phyloP scores from a whole-genome alignment of 495 filamentous ascomycete species.

The Durotheca rogersii region DNA sequence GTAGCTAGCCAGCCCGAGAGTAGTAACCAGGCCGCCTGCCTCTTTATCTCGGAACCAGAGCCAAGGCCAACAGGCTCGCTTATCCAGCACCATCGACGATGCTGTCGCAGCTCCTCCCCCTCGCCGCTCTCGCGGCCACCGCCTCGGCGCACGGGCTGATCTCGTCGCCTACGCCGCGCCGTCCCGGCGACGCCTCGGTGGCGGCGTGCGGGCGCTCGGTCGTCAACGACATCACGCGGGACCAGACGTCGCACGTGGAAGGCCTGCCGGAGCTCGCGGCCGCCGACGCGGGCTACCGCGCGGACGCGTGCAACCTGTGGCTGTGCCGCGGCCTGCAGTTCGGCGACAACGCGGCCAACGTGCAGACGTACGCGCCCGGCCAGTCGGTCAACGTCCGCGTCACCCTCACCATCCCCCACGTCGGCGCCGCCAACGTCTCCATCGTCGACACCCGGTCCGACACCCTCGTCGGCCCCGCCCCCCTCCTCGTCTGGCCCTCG shows the following conservation, averaged over 20 bases:
- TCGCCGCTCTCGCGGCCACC: conserved; percentile 53
- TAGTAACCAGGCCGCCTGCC: too few species aligned
- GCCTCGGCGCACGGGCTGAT: conserved; percentile 65
- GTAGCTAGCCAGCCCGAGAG: too few species aligned
- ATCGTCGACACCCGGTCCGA: conserved; percentile 65
- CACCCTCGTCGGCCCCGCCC: conserved; percentile 54
- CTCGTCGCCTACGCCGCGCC: conserved; percentile 56
- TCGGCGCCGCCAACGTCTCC: conserved; percentile 67
- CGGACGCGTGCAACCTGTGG: conserved; percentile 61
- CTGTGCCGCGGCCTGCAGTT: conserved; percentile 74
- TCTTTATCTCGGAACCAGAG: background rate
- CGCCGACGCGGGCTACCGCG: conserved; percentile 58
- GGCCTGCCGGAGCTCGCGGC: conserved; percentile 59
- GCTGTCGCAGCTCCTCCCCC: conserved; percentile 31
- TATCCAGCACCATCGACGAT: conserved; percentile 19
- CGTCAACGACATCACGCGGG: conserved; percentile 57
- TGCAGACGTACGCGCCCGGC: conserved; percentile 61
- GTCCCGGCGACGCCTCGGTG: conserved; percentile 59
- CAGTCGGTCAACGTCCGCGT: conserved; percentile 60
- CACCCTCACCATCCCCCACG: conserved; percentile 56
- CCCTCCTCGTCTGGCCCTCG: conserved; percentile 57
- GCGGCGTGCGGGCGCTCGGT: conserved; percentile 64
- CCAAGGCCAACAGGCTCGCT: background rate
- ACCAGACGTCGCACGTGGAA: conserved; percentile 70
- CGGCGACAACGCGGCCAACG: conserved; percentile 66